phyloP scores from a whole-genome alignment of 306 rosid genomes.

The Cercis canadensis region DNA sequence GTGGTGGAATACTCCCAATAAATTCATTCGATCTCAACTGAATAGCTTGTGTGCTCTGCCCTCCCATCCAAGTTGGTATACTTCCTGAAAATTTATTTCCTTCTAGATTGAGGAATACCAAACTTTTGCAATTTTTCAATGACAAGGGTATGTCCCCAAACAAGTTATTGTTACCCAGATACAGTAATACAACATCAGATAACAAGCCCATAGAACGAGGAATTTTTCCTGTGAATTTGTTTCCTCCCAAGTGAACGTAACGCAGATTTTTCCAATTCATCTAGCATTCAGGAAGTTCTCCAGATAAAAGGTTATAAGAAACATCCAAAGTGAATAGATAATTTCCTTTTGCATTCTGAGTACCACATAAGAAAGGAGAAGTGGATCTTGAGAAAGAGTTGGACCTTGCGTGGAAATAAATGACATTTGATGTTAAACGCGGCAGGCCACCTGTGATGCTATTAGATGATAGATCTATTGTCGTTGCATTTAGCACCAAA shows the following conservation, averaged over 20 bases:
- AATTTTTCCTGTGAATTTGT: slow-evolving; percentile 18
- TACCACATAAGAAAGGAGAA: not conserved
- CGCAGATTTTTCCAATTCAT: not conserved
- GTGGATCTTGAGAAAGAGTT: slow-evolving; percentile 35
- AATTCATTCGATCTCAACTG: not conserved
- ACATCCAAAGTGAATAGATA: not conserved
- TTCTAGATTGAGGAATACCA: not conserved
- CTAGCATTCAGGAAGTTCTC: slow-evolving; percentile 37
- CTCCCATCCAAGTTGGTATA: not conserved
- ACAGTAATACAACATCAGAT: not conserved
- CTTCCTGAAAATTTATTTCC: not conserved
- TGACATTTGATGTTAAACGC: slow-evolving; percentile 15
- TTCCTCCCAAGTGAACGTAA: not conserved
- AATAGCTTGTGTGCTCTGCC: not conserved
- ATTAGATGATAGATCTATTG: not conserved
- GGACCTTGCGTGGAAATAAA: not conserved
- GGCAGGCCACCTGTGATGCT: slow-evolving; percentile 9
- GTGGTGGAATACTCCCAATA: too few species aligned
- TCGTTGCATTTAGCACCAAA: not conserved
- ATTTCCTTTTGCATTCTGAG: not conserved
- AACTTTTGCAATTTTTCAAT: not conserved
- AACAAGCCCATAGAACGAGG: slow-evolving; percentile 19
- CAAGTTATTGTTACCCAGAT: not conserved
- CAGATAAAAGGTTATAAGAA: slow-evolving; percentile 25
- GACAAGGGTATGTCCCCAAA: not conserved